phyloP scores from a whole-genome alignment of 2,329 filamentous ascomycete species.

The Thelonectria rubi region DNA sequence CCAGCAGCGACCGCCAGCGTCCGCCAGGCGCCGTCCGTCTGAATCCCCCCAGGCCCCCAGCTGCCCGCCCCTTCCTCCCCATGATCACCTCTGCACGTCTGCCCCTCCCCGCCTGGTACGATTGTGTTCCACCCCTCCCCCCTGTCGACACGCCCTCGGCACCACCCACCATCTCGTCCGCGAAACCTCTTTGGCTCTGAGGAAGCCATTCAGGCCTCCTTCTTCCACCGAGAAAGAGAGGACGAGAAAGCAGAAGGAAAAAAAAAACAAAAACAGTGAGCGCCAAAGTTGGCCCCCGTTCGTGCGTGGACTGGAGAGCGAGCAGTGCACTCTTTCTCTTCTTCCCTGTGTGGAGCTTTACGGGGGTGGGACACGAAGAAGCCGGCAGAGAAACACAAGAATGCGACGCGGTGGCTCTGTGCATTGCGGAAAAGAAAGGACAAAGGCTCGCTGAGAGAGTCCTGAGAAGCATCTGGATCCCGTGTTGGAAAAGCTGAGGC shows the following conservation, averaged over 20 bases:
- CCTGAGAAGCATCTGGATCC: neutral
- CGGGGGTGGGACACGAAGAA: slow-evolving; percentile 7
- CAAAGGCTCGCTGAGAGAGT: too few relatives aligned
- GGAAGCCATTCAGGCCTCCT: slow-evolving; percentile 30
- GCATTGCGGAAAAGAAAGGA: too few relatives aligned
- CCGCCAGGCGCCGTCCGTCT: slow-evolving; percentile 21
- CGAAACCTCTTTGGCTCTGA: slow-evolving; percentile 34
- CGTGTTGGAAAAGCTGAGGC: too few relatives aligned
- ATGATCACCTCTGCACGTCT: slow-evolving; percentile 42
- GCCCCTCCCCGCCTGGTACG: slow-evolving; percentile 40
- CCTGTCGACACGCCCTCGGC: slow-evolving; percentile 41
- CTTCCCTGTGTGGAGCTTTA: slow-evolving; percentile 27
- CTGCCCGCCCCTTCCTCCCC: slow-evolving; percentile 23
- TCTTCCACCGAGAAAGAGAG: slow-evolving; percentile 38
- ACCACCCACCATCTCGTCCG: slow-evolving; percentile 37
- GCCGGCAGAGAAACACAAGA: slow-evolving; percentile 30
- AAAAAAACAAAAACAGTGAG: slow-evolving; percentile 26
- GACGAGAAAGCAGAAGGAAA: neutral
- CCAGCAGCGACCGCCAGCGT: slow-evolving; percentile 36
- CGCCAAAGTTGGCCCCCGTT: slow-evolving; percentile 35
- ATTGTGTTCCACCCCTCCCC: slow-evolving; percentile 46
- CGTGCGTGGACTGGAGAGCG: slow-evolving; percentile 41
- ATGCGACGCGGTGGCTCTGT: slow-evolving; percentile 1
- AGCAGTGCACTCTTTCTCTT: slow-evolving; percentile 37
- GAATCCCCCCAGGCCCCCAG: slow-evolving; percentile 13